Conservation (phyloP, 2,329 filamentous ascomycete genomes). For the Teratosphaeria gauchensis region DNA sequence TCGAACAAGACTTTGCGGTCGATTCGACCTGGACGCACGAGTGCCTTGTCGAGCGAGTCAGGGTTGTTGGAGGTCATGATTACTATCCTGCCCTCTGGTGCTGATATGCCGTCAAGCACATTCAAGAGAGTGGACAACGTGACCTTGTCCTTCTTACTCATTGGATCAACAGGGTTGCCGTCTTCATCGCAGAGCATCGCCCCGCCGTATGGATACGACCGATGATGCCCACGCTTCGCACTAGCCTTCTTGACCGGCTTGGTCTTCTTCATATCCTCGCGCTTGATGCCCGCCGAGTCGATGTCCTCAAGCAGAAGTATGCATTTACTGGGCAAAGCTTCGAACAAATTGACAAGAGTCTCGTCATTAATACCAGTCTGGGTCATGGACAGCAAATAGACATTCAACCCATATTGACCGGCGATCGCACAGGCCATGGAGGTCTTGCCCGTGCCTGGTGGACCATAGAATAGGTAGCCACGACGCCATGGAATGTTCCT, state of each 20-base stretch:
- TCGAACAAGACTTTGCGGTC: slow-evolving; percentile 56
- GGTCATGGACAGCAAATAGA: slow-evolving; percentile 91
- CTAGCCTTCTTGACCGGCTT: neutral
- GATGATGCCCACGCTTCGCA: neutral
- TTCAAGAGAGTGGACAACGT: slow-evolving; percentile 70
- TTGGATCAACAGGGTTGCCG: neutral
- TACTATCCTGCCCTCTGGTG: slow-evolving; percentile 64
- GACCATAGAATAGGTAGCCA: slow-evolving; percentile 87
- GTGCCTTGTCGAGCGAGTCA: slow-evolving; percentile 60
- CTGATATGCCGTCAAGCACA: slow-evolving; percentile 68
- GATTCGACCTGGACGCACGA: slow-evolving; percentile 62
- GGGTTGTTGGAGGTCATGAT: slow-evolving; percentile 74
- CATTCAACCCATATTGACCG: slow-evolving; percentile 91
- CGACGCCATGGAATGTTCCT: slow-evolving; percentile 76
- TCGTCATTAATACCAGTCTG: slow-evolving; percentile 91
- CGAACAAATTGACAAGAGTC: slow-evolving; percentile 94
- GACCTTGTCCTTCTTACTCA: slow-evolving; percentile 38
- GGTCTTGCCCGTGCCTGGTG: slow-evolving; percentile 93
- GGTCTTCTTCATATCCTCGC: slow-evolving; percentile 58
- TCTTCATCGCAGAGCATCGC: neutral
- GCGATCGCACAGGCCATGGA: slow-evolving; percentile 90
- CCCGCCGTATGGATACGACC: neutral
- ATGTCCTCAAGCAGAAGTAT: slow-evolving; percentile 99
- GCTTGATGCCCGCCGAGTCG: slow-evolving; percentile 83
- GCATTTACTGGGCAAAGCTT: slow-evolving; percentile 96